A percentile compares a stretch with the other conserved stretches of the same genome.
Conservation (phyloP, 1,284 basidiomycete genomes). For the Heliocybe sulcata region DNA sequence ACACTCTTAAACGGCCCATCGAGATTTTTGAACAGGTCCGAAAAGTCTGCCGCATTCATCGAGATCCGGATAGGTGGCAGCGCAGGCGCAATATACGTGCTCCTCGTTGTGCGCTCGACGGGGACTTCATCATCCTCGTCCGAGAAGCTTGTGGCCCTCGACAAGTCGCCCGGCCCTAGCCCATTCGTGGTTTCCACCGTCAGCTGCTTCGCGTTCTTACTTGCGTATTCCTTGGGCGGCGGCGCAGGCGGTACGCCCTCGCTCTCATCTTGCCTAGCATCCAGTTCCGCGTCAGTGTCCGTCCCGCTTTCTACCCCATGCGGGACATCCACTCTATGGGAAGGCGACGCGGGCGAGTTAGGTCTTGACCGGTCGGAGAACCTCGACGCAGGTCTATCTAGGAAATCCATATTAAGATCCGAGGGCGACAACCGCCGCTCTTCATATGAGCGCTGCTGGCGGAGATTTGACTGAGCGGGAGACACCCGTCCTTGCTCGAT, state of each 20-base stretch:
- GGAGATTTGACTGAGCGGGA: conserved; percentile 4
- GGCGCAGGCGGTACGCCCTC: conserved; percentile 33
- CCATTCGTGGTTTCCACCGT: not conserved
- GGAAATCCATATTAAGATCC: not conserved
- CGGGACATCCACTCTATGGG: conserved; percentile 60
- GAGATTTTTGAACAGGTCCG: conserved; percentile 56
- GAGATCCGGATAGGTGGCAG: conserved; percentile 80
- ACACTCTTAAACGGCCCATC: conserved; percentile 35
- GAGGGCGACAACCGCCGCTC: conserved; percentile 10
- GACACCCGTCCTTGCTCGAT: conserved; percentile 1
- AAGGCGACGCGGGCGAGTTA: conserved; percentile 36
- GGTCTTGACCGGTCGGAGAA: conserved; percentile 28
- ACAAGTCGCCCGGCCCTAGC: conserved; percentile 14
- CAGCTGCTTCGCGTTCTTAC: not conserved
- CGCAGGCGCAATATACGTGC: conserved; percentile 75
- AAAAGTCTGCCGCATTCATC: conserved; percentile 73
- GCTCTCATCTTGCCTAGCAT: conserved; percentile 26
- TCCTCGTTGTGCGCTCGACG: conserved; percentile 56
- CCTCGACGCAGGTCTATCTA: conserved; percentile 7
- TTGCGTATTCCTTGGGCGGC: conserved; percentile 42
- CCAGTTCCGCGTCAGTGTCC: conserved; percentile 54
- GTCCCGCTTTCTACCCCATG: conserved; percentile 67
- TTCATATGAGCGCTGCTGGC: conserved; percentile 17
- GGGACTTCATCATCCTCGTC: conserved; percentile 37
- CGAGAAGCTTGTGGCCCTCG: not conserved